A percentile compares a stretch with the other conserved stretches of the same genome.
Conservation (phyloP, 345 rosid genomes). For the Hypericum perforatum region DNA sequence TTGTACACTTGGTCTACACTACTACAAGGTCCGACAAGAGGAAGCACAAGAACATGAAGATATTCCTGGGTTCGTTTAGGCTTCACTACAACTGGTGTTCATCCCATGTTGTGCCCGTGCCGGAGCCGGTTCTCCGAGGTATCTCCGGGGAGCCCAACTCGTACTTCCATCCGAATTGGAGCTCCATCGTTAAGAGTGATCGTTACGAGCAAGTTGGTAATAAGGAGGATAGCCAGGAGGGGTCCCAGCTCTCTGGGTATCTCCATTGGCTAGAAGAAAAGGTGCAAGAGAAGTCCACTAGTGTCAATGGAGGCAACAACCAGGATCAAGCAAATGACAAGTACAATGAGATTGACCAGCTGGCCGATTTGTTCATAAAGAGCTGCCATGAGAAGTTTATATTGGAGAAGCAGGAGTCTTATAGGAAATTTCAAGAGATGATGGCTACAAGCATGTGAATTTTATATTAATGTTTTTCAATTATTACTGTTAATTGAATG, state of each 20-base stretch:
- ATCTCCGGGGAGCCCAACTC: constrained; percentile 27
- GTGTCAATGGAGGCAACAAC: constrained; percentile 6
- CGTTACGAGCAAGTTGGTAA: constrained; percentile 18
- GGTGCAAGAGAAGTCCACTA: constrained; percentile 3
- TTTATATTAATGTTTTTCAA: neutral
- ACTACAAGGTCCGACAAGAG: constrained; percentile 28
- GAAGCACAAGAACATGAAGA: constrained; percentile 28
- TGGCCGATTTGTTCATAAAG: constrained; percentile 82
- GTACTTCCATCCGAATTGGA: constrained; percentile 46
- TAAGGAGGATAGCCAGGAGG: neutral
- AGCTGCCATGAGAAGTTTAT: constrained; percentile 73
- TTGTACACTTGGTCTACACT: constrained; percentile 29
- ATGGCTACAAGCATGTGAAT: constrained; percentile 55
- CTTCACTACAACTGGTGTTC: constrained; percentile 92
- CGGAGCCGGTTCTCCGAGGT: constrained; percentile 39
- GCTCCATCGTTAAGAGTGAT: constrained; percentile 25
- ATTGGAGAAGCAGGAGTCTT: constrained; percentile 92
- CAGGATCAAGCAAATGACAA: no score
- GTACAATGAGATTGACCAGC: constrained; percentile 56
- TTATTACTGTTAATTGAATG: neutral
- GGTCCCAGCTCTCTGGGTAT: constrained; percentile 47
- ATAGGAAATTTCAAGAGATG: constrained; percentile 83
- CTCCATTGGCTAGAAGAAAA: constrained; percentile 61
- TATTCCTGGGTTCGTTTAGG: constrained; percentile 73
- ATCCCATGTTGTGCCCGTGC: constrained; percentile 48